phyloP scores from a whole-genome alignment of 805 yeast species.

The Saturnispora diversa region DNA sequence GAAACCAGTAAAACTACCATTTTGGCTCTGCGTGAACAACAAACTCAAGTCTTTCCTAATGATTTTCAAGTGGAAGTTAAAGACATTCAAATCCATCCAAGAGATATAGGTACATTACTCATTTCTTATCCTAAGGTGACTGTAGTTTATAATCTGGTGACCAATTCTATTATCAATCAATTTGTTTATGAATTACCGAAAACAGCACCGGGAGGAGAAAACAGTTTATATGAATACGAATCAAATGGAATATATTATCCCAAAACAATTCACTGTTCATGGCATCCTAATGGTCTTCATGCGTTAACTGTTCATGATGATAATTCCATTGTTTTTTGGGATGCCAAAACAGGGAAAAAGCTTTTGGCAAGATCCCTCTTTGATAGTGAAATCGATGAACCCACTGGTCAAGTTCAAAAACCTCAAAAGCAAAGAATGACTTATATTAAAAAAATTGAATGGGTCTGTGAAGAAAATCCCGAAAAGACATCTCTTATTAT shows the following conservation, averaged over 20 bases:
- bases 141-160: slow-evolving; percentile 57
- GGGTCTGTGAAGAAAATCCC: slow-evolving; percentile 78
- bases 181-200: slow-evolving; percentile 58
- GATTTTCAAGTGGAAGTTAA: slow-evolving; percentile 48
- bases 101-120: slow-evolving; percentile 74
- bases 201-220: slow-evolving; percentile 67
- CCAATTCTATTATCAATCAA: slow-evolving; percentile 46
- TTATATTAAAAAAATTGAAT: slow-evolving; percentile 46
- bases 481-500: slow-evolving; percentile 69
- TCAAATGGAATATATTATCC: slow-evolving; percentile 25
- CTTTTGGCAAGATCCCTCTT: slow-evolving; percentile 66
- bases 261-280: slow-evolving; percentile 43
- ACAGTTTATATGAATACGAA: slow-evolving; percentile 26
- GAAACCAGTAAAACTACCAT: slow-evolving; percentile 67
- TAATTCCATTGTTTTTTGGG: slow-evolving; percentile 89
- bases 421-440: slow-evolving; percentile 26
- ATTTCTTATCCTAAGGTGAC: slow-evolving; percentile 67
- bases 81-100: slow-evolving; percentile 72
- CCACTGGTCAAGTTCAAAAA: slow-evolving; percentile 27
- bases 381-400: slow-evolving; percentile 56
- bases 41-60: slow-evolving; percentile 50
- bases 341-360: slow-evolving; percentile 64
- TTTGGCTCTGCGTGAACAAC: slow-evolving; percentile 61
- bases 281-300: slow-evolving; percentile 92
- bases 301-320: slow-evolving; percentile 72